phyloP scores from a whole-genome alignment of 805 yeast species.

The Candida methanosorbosa region DNA sequence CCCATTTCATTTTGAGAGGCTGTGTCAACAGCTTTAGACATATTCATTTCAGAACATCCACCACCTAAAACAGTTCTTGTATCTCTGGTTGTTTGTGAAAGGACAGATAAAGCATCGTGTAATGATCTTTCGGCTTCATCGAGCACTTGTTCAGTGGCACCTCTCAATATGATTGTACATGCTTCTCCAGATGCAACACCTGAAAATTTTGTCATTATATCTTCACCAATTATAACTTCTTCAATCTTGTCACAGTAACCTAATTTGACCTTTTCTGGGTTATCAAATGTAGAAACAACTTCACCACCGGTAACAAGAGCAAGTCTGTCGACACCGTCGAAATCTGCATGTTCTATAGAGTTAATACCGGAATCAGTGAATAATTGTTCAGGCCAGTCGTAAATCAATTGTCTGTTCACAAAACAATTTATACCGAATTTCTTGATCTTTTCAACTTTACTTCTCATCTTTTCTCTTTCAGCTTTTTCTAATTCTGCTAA shows the following conservation, averaged over 20 bases:
- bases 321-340: slow-evolving; percentile 93
- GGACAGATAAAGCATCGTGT: slow-evolving; percentile 92
- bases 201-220: slow-evolving; percentile 80
- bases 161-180: slow-evolving; percentile 90
- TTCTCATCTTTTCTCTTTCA: slow-evolving; percentile 88
- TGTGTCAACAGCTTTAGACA: slow-evolving; percentile 94
- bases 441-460: slow-evolving; percentile 81
- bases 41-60: slow-evolving; percentile 85
- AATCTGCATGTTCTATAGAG: slow-evolving; percentile 96
- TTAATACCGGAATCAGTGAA: slow-evolving; percentile 82
- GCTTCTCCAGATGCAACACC: slow-evolving; percentile 96
- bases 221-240: slow-evolving; percentile 91
- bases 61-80: slow-evolving; percentile 92
- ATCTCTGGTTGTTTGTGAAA: slow-evolving; percentile 89
- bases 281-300: slow-evolving; percentile 92
- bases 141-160: slow-evolving; percentile 97
- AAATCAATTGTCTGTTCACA: slow-evolving; percentile 92
- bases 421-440: slow-evolving; percentile 76
- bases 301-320: slow-evolving; percentile 98
- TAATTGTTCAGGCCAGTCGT: slow-evolving; percentile 96
- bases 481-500: slow-evolving; percentile 92
- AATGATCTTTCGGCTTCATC: slow-evolving; percentile 97
- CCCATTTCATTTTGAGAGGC: slow-evolving; percentile 89
- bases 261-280: slow-evolving; percentile 75
- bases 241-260: slow-evolving; percentile 89